These are phyloP conservation scores for Aspergillus affinis DNA, from an alignment of 495 filamentous ascomycete species.

Conservation along the genomic window DNA sequence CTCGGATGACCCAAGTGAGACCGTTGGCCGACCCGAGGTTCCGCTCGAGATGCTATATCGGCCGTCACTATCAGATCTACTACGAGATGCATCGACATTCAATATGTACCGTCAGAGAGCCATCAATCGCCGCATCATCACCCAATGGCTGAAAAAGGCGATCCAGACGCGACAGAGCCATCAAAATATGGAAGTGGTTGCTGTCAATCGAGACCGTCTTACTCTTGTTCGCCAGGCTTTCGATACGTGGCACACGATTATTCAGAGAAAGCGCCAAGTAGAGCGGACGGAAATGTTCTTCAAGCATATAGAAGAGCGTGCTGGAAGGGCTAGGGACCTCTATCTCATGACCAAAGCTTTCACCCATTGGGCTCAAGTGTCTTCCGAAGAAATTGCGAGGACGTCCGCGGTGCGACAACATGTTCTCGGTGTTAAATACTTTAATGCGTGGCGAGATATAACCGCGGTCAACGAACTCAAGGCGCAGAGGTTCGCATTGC, in stretches of 20 bases:
- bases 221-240: constrained; percentile 57
- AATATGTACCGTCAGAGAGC: constrained; percentile 51
- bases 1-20: constrained; percentile 27
- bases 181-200: constrained; percentile 47
- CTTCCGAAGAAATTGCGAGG: constrained; percentile 57
- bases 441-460: constrained; percentile 74
- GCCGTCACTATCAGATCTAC: constrained; percentile 55
- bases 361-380: constrained; percentile 67
- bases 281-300: constrained; percentile 60
- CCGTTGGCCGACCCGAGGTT: constrained; percentile 28
- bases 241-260: constrained; percentile 55
- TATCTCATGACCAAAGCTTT: constrained; percentile 71
- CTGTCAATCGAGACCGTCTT: constrained; percentile 49
- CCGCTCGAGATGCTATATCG: constrained; percentile 46
- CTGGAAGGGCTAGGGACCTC: constrained; percentile 60
- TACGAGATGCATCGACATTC: constrained; percentile 60
- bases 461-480: constrained; percentile 70
- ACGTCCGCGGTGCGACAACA: constrained; percentile 64
- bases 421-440: constrained; percentile 69
- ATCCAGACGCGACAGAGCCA: constrained; percentile 43
- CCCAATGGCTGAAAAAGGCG: constrained; percentile 55
- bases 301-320: constrained; percentile 58
- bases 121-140: constrained; percentile 47
- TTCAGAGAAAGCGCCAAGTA: constrained; percentile 46
- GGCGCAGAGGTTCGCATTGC: constrained; percentile 58